A percentile compares a stretch with the other conserved stretches of the same genome.
Conservation (phyloP, 2,329 filamentous ascomycete genomes). For the Paraphaeosphaeria sporulosa region DNA sequence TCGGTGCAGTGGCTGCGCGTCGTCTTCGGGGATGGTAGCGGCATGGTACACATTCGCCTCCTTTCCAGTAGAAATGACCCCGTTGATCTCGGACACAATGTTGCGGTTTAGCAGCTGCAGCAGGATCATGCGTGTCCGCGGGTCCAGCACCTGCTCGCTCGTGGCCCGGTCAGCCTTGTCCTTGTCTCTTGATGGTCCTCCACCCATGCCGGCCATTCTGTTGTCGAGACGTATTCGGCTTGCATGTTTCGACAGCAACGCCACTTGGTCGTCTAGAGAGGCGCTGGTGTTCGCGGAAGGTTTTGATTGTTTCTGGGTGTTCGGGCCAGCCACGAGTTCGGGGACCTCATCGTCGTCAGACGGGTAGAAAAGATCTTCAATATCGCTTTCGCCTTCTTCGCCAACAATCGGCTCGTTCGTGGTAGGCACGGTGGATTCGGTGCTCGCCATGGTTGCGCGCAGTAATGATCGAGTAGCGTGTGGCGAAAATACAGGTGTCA, state of each 20-base stretch:
- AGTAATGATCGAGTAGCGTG: not conserved
- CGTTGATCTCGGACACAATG: slow-evolving; percentile 88
- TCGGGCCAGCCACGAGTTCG: slow-evolving; percentile 64
- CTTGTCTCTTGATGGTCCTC: slow-evolving; percentile 62
- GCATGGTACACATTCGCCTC: slow-evolving; percentile 98
- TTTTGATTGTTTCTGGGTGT: slow-evolving; percentile 74
- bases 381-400: slow-evolving; percentile 67
- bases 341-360: slow-evolving; percentile 62
- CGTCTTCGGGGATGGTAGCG: slow-evolving; percentile 66
- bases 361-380: slow-evolving; percentile 69
- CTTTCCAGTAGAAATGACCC: slow-evolving; percentile 94
- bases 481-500: not conserved
- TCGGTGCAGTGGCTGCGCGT: slow-evolving; percentile 66
- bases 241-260: slow-evolving; percentile 83
- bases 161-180: slow-evolving; percentile 95
- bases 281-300: slow-evolving; percentile 80
- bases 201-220: slow-evolving; percentile 60
- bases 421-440: slow-evolving; percentile 9
- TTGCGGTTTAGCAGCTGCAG: slow-evolving; percentile 95
- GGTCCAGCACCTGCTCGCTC: slow-evolving; percentile 92
- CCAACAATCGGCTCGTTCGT: slow-evolving; percentile 19
- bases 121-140: slow-evolving; percentile 92
- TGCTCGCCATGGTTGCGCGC: slow-evolving; percentile 16
- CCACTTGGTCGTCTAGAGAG: slow-evolving; percentile 86
- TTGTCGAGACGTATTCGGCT: slow-evolving; percentile 81